A percentile compares a stretch with the other conserved stretches of the same genome.
phyloP scores from a whole-genome alignment of 2,329 filamentous ascomycete species.

The Microdochium trichocladiopsis region DNA sequence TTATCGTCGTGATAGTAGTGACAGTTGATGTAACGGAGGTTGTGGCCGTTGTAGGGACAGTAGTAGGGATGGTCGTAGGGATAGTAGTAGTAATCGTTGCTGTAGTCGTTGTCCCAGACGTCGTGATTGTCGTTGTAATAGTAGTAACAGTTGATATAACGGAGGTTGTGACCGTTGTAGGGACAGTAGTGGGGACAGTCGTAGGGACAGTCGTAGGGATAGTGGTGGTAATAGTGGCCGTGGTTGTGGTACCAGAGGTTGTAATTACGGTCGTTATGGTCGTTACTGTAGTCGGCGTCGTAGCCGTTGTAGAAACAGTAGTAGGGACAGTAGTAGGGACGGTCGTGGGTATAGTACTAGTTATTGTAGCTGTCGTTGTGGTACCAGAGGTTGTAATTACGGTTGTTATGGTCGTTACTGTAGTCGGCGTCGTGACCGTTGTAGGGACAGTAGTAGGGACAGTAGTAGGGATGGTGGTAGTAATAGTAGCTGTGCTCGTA shows the following conservation, averaged over 20 bases:
- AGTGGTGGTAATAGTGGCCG: neutral
- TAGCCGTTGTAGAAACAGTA: no score
- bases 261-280: no score
- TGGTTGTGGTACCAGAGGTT: neutral
- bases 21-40: neutral
- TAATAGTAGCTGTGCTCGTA: no score
- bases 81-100: neutral
- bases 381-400: neutral
- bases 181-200: neutral
- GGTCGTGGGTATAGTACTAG: neutral
- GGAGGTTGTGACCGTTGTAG: neutral
- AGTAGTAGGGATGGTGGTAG: no score
- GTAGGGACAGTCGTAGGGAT: neutral
- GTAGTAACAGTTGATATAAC: neutral
- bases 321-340: no score
- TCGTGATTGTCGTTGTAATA: neutral
- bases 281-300: no score
- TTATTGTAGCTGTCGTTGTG: neutral
- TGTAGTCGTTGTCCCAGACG: neutral
- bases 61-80: neutral
- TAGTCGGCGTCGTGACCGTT: neutral
- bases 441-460: no score
- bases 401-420: neutral
- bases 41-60: neutral
- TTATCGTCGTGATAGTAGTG: neutral